Evolutionary conservation across 1,284 basidiomycete genomes (phyloP), one percentile per base, ranked within the genome.

Genomic region (Leccinum ponderosum): DNA sequence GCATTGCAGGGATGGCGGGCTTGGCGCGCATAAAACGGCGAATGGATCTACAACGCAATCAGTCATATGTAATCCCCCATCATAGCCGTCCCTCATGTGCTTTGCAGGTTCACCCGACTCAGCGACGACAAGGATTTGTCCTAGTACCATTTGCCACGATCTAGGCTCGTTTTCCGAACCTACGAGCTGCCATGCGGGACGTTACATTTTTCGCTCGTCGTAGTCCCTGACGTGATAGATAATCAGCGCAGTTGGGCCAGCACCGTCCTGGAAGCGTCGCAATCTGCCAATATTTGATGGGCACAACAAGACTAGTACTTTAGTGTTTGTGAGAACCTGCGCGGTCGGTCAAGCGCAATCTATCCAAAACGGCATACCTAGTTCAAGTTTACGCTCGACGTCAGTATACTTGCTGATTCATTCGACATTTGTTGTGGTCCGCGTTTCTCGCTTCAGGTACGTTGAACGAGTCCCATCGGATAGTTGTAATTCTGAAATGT

Each of bases 151-250:
- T 48, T 48, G 14, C 22, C 47, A 31, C 20, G 6, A 15, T 15
- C 27, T 4, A 14, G 14, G 27, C n/a, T 31, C 15, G 25, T 39
- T 39, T 39, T 15, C 15, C 37, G 37, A 44, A n/a, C 42, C 39
- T 42, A 42, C 42, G 17, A 20, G 42, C 44, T 12, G 44, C 20
- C 44, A 22, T 7, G 20, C 7, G 17, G 22, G 29, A 17, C n/a
- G 6, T 7, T 17, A 31, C 47, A 20, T 27, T 2, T 35, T 35
- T 50, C 25, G n/a, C 25, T 17, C 9, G 8, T 12, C 7, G 25
- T 3, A 5, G 14, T 52, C 9, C 20, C 33, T 42, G 64, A 58
- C 42, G 15, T 65, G 62, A 51, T 35, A 54, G 25, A 50, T 17
- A 29, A 25, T 44, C 9, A 47, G 20, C 20, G 59, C 39, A 47